Evolutionary conservation across 495 filamentous ascomycete genomes (phyloP), one percentile per base, ranked within the genome.

Genomic region (Parathielavia hyrcaniae): DNA sequence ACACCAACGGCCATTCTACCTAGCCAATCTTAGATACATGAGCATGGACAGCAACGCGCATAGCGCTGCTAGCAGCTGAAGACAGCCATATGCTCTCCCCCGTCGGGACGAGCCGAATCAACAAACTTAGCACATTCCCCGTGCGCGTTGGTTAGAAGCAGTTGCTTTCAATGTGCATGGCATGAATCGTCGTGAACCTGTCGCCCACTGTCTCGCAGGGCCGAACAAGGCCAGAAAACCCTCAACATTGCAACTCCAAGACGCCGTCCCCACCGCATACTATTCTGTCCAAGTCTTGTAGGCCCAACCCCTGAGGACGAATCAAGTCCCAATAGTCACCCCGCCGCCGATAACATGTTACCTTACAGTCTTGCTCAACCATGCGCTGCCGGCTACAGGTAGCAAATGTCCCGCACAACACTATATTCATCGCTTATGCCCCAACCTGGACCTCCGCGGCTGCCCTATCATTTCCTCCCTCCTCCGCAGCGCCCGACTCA

Each of bases 371-470:
- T 12, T 20, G 10, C 41, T 17, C 17, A 44, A 20, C 17, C 8
- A 22, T 20, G 19, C 26, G n/a, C n/a, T n/a, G n/a, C n/a, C n/a
- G 26, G 26, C 26, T 6, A 6, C 26, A 30, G 26, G 26, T 30
- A 6, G 6, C 20, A 22, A 13, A 20, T 4, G 19, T 26, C 11
- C 43, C 22, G 20, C 41, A 47, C 10, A 10, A 47, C 16, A 26
- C 12, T 11, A 22, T n/a, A 4, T 14, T 26, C 19, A 14, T 1
- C 2, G 1, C 6, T 50, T 26, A 64, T 20, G 51, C 61, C 13
- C 54, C 58, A 30, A 53, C 55, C 23, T 59, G 53, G 20, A 47
- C 59, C 30, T 58, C 53, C 12, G 38, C 4, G 13, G 13, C 22
- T 19, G 8, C 56, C n/a, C 38, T 56, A 10, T 53, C 51, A 40